Evolutionary conservation across 2,329 filamentous ascomycete species (phyloP).

Genomic region (Fusarium oligoseptatum): DNA sequence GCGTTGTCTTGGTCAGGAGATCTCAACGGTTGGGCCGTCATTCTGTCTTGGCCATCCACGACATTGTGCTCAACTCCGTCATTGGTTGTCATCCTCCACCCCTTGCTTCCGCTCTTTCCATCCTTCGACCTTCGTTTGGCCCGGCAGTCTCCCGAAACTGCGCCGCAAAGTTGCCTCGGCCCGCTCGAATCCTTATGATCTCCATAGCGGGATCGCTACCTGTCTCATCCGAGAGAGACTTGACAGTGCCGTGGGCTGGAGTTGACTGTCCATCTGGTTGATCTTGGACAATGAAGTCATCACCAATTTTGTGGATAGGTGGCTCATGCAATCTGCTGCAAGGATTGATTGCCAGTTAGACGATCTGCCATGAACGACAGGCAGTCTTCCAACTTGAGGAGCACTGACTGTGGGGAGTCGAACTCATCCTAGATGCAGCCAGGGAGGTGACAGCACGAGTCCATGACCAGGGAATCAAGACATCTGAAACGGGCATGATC

Average conservation of each 20-base stretch:
- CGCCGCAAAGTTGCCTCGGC: constrained; percentile 39
- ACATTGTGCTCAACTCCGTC: background rate
- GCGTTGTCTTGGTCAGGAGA: constrained; percentile 17
- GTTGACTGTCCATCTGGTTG: background rate
- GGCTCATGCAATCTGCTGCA: background rate
- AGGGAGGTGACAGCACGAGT: background rate
- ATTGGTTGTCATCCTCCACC: constrained; percentile 21
- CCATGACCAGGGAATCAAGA: background rate
- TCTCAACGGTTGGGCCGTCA: constrained; percentile 1
- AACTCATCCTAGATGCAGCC: background rate
- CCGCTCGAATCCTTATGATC: constrained; percentile 28
- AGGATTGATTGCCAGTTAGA: background rate
- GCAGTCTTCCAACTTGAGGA: background rate
- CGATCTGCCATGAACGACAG: background rate
- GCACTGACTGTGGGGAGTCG: background rate
- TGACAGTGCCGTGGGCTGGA: background rate
- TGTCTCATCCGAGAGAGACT: constrained; percentile 14
- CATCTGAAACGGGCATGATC: background rate
- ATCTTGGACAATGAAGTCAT: background rate
- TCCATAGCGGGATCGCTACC: background rate
- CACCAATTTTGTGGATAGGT: background rate
- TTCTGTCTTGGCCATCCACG: constrained; percentile 3
- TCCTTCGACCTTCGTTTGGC: background rate
- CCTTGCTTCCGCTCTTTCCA: constrained; percentile 11
- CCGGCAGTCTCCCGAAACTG: constrained; percentile 8